Evolutionary conservation across 2,329 filamentous ascomycete genomes (phyloP).

Genomic region (Ceratocystis ficicola): DNA sequence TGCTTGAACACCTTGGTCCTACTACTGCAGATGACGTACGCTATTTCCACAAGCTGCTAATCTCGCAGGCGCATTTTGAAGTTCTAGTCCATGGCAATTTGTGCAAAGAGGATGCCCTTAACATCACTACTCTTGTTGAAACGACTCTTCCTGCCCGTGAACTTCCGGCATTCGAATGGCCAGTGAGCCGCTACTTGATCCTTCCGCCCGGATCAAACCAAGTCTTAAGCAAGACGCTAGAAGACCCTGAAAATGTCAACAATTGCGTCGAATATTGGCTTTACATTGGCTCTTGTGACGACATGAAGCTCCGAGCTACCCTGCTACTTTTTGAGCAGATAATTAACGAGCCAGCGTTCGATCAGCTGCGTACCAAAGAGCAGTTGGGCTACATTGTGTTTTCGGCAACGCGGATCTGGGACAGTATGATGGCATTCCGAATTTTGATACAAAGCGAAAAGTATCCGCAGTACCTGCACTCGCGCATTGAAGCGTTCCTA

Average conservation of each 20-base stretch:
- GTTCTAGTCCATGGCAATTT: constrained; percentile 82
- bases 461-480: constrained; percentile 69
- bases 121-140: constrained; percentile 72
- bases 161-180: constrained; percentile 68
- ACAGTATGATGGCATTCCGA: constrained; percentile 73
- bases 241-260: constrained; percentile 81
- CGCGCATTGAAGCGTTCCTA: constrained; percentile 77
- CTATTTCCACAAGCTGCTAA: constrained; percentile 64
- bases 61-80: constrained; percentile 78
- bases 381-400: constrained; percentile 96
- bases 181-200: constrained; percentile 61
- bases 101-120: constrained; percentile 83
- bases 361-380: constrained; percentile 90
- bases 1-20: constrained; percentile 60
- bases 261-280: constrained; percentile 73
- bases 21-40: constrained; percentile 64
- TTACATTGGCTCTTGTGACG: constrained; percentile 54
- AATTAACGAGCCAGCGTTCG: constrained; percentile 83
- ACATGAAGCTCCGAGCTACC: constrained; percentile 61
- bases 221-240: constrained; percentile 66
- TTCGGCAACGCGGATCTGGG: constrained; percentile 57
- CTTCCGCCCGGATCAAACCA: constrained; percentile 72
- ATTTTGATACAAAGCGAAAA: constrained; percentile 91
- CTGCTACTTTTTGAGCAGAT: constrained; percentile 77
- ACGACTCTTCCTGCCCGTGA: constrained; percentile 60